Base-by-base conservation (phyloP, 306 rosid species). In the Cotoneaster glaucophyllus region DNA sequence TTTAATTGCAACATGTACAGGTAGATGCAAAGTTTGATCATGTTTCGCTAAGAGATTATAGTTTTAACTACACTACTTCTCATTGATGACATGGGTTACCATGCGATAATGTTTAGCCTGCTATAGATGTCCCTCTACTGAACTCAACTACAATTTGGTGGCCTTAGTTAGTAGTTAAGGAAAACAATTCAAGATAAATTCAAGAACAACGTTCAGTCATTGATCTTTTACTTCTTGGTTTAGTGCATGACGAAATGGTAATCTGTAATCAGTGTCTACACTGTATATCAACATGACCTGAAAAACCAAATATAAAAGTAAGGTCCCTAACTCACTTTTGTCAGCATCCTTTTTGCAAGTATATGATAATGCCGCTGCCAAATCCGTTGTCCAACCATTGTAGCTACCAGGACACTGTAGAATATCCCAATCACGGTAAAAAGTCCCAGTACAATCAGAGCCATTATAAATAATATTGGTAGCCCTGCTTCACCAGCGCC, bases 331-430 rank as follows among this genome's bases (percentile, higher is more conserved):
- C 92, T 75, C 77, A 95, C 99, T 90, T 95, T 95, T 57, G 99
- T 95, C 61, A 95, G 76, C 97, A 95, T 95, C 88, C 99, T 89
- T 85, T 95, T 95, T 6, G 99, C 99, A 72, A 95, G 97, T 77
- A 92, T 95, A 82, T 95, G 99, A 85, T 92, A 92, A 85, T 95
- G 99, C 26, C 97, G 96, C 81, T 95, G 99, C 97, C 99, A 95
- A 58, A 95, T 95, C 80, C 99, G 85, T 70, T 95, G 99, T 64
- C 97, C 99, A 50, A 95, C 99, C 99, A 95, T 95, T 74, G 99
- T 95, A 78, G 97, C 99, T 82, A 92, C 99, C 88, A 95, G 90
- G 58, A 92, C 99, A 44, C 97, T 95, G 79, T 95, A 95, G 89
- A 95, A 95, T 84, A 95, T 92, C 66, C 99, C 99, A 79, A 92